Conservation (phyloP, 305 asterid genomes). For the Fraxinus baroniana region DNA sequence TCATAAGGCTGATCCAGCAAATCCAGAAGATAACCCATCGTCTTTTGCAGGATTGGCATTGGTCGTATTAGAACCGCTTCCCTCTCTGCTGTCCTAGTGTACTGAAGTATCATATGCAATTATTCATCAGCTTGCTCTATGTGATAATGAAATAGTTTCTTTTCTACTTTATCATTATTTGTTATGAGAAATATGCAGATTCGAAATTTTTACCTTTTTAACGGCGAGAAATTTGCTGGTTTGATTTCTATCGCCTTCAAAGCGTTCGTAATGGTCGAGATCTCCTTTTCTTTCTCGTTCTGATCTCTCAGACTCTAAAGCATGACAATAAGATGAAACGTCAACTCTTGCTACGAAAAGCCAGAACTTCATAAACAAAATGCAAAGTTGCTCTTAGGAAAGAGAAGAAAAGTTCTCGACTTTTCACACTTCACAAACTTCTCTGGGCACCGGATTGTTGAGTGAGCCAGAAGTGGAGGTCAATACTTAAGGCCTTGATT, state of each 20-base stretch:
- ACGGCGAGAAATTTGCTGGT: constrained; percentile 77
- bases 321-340: constrained; percentile 25
- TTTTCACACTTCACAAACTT: constrained; percentile 17
- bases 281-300: constrained; percentile 98
- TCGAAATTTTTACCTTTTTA: constrained; percentile 64
- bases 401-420: constrained; percentile 9
- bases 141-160: background rate
- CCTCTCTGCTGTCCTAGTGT: constrained; percentile 98
- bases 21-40: constrained; percentile 81
- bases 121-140: constrained; percentile 25
- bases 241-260: constrained; percentile 93
- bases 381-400: constrained; percentile 2
- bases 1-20: constrained; percentile 78
- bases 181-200: background rate
- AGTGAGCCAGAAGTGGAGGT: background rate
- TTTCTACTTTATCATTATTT: background rate
- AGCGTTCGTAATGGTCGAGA: constrained; percentile 92
- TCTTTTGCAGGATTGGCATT: constrained; percentile 81
- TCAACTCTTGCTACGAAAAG: background rate
- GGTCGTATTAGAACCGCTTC: constrained; percentile 93
- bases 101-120: constrained; percentile 53
- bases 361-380: constrained; percentile 17
- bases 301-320: constrained; percentile 83
- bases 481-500: constrained; percentile 10
- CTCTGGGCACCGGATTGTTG: background rate